phyloP scores from a whole-genome alignment of 441 rosid species.

The Pelargonium myrrhifolium region DNA sequence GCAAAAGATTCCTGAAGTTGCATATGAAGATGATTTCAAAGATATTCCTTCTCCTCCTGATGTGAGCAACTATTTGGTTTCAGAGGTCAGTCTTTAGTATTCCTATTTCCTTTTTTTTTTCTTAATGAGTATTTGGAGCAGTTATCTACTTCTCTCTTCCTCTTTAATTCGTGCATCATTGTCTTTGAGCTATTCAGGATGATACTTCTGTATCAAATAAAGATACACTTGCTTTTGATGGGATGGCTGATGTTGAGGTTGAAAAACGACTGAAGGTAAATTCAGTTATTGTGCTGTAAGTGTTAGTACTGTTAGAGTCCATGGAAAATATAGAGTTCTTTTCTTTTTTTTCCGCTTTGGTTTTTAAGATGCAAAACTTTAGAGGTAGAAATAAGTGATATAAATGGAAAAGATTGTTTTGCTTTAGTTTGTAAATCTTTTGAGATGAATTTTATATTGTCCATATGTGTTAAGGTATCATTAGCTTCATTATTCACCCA shows the following conservation, averaged over 20 bases:
- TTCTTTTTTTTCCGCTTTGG: too few species aligned
- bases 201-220: conserved; percentile 69
- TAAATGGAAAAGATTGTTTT: conserved; percentile 46
- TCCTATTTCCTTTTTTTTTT: conserved; percentile 8
- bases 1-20: conserved; percentile 63
- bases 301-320: neutral
- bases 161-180: conserved; percentile 3
- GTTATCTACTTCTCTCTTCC: conserved; percentile 30
- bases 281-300: conserved; percentile 22
- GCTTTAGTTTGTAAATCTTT: neutral
- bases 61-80: conserved; percentile 82
- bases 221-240: conserved; percentile 54
- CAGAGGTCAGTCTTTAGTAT: conserved; percentile 52
- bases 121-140: conserved; percentile 11
- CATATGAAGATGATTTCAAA: conserved; percentile 75
- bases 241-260: conserved; percentile 73
- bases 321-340: neutral
- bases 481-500: conserved; percentile 8
- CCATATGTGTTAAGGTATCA: conserved; percentile 1
- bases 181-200: conserved; percentile 44
- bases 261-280: conserved; percentile 57
- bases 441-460: neutral
- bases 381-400: conserved; percentile 32
- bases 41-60: conserved; percentile 81
- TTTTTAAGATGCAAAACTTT: neutral